These are phyloP conservation scores for Phytopythium vexans DNA, from an alignment of 352 stramenopile genomes.

Conservation along the genomic window DNA sequence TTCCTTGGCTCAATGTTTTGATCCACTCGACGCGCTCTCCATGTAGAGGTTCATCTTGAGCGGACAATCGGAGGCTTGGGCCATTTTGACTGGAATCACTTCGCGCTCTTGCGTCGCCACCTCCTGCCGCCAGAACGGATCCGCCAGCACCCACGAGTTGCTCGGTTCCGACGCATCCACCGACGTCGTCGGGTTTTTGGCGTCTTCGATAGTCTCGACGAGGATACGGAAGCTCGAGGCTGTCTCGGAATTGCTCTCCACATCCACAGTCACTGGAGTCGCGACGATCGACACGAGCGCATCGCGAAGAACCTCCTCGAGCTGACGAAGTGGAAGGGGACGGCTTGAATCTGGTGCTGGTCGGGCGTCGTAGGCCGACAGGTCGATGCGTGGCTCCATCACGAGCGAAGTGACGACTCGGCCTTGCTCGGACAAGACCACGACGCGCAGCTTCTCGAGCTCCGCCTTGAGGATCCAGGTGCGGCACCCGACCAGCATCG, in stretches of 20 bases:
- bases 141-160: conserved; percentile 72
- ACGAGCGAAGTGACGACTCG: conserved; percentile 41
- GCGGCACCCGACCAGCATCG: conserved; percentile 61
- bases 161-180: conserved; percentile 31
- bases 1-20: too few species aligned
- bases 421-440: conserved; percentile 51
- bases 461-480: conserved; percentile 56
- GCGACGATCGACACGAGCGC: conserved; percentile 58
- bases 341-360: conserved; percentile 16
- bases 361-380: conserved; percentile 10
- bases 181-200: conserved; percentile 20
- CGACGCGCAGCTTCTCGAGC: conserved; percentile 62
- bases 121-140: conserved; percentile 48
- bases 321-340: conserved; percentile 33
- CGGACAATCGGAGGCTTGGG: conserved; percentile 28
- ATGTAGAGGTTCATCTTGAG: conserved; percentile 66
- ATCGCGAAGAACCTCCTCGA: conserved; percentile 64
- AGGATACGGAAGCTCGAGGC: conserved; percentile 59
- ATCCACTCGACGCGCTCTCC: conserved; percentile 9
- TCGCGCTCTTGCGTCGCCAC: conserved; percentile 17
- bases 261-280: conserved; percentile 11
- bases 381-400: conserved; percentile 46
- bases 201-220: conserved; percentile 55
- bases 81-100: conserved; percentile 44
- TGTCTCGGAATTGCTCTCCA: conserved; percentile 15